phyloP scores from a whole-genome alignment of 2,329 filamentous ascomycete genomes.

The Fusarium chuoi region DNA sequence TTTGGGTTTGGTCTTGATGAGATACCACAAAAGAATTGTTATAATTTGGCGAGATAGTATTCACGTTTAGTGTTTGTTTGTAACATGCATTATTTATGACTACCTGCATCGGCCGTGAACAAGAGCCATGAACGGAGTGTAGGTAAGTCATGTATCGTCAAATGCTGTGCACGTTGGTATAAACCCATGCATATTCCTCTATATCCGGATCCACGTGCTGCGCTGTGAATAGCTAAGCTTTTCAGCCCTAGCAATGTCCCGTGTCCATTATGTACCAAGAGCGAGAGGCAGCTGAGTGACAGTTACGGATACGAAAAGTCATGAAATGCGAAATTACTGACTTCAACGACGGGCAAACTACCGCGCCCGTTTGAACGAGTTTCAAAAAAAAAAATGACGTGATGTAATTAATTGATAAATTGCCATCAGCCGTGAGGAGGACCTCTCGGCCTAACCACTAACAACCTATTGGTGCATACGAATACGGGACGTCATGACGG shows the following conservation, averaged over 20 bases:
- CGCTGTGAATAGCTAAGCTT: neutral
- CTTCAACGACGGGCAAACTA: neutral
- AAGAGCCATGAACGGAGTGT: neutral
- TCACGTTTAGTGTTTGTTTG: neutral
- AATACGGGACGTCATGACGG: conserved; percentile 21
- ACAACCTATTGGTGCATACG: neutral
- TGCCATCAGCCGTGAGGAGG: neutral
- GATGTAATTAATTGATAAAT: neutral
- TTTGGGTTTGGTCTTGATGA: conserved; percentile 16
- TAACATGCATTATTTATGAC: neutral
- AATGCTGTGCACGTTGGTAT: neutral
- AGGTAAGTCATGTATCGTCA: neutral
- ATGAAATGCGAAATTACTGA: neutral
- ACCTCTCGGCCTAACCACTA: neutral
- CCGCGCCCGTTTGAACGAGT: neutral
- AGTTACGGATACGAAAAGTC: conserved; percentile 15
- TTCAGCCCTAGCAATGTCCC: neutral
- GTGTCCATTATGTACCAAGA: neutral
- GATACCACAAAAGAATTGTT: conserved; percentile 39
- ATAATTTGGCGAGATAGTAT: neutral
- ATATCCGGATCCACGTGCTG: neutral
- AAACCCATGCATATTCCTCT: neutral
- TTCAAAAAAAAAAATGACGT: conserved; percentile 9
- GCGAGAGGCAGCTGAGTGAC: neutral
- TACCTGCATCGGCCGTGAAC: neutral